Base-by-base conservation (phyloP, 1,284 basidiomycete genomes). In the Anthracocystis walkeri region DNA sequence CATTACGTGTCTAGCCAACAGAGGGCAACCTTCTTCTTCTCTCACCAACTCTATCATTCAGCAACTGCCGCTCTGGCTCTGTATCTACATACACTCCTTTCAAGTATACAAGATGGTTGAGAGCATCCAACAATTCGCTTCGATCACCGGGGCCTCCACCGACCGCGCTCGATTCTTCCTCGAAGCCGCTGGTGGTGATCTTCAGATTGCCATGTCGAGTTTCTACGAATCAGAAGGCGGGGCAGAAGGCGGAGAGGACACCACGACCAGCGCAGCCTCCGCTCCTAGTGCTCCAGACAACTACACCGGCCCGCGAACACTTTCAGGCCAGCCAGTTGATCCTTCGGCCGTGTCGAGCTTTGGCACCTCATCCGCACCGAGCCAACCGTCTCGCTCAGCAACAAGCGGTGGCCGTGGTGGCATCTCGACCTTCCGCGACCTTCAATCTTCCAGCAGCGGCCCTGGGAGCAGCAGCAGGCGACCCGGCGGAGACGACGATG, bases 131-230 rank as follows among this genome's bases (percentile, higher is more conserved):
- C 82, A 84, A 48, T 83, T 79, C 53, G 58, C 73, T 57, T 73
- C 74, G 41, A 78, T 87, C 70, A 86, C 86, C 7, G 85, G 85
- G 23, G 78, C 79, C 20, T 72, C 78, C 7, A 49, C 70, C 29
- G 81, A 85, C 38, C 81, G 82, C 31, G 86, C 86, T 35, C 78
- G 81, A 27, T 85, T 86, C 81, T 86, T 80, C 67, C 78, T 87
- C 56, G 84, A 86, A 29, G 77, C 82, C 3, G 78, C 83, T 11
- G 72, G 73, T 27, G 86, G 86, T 11, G 82, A 87, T 69, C 53
- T 87, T 16, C 61, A 86, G 68, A 76, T 75, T 29, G 86, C 86
- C 16, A 76, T 87, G 62, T 80, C 83, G 18, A 80, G 77, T 35
- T 87, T 81, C 72, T 86, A 80, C 75, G 86, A 86, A 48, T 78